phyloP scores from a whole-genome alignment of 305 asterid genomes.

The Fraxinus floribunda region DNA sequence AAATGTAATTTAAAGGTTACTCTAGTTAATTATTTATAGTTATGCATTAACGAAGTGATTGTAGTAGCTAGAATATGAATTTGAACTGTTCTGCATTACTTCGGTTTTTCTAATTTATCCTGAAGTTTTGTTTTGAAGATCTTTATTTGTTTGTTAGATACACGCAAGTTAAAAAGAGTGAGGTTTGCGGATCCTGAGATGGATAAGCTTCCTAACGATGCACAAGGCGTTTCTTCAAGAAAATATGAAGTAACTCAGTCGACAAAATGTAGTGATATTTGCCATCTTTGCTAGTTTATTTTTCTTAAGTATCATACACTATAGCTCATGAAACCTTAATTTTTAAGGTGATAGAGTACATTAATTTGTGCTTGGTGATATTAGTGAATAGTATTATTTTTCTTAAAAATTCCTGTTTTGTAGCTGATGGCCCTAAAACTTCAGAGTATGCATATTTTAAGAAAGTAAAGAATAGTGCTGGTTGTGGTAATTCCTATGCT shows the following conservation, averaged over 20 bases:
- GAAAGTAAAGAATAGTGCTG: constrained; percentile 50
- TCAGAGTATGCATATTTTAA: constrained; percentile 87
- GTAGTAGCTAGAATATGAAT: neutral
- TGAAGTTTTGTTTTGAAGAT: constrained; percentile 2
- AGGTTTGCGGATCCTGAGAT: constrained; percentile 34
- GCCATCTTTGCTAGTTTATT: constrained; percentile 19
- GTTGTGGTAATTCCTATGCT: constrained; percentile 30
- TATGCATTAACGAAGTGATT: neutral
- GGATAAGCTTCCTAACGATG: constrained; percentile 32
- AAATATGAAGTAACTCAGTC: constrained; percentile 28
- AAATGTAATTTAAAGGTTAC: neutral
- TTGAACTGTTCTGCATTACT: neutral
- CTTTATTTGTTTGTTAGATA: constrained; percentile 30
- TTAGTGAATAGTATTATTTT: neutral
- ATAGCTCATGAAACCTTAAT: neutral
- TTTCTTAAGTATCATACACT: neutral
- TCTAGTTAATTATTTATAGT: neutral
- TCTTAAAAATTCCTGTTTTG: constrained; percentile 13
- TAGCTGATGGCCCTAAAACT: constrained; percentile 72
- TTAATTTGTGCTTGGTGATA: constrained; percentile 1
- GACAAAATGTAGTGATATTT: constrained; percentile 37
- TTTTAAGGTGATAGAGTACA: neutral
- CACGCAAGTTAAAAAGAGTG: constrained; percentile 50
- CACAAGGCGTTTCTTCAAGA: constrained; percentile 18
- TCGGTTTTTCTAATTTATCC: neutral